Evolutionary conservation across 139 green algal species (phyloP).

Genomic region (Tetradesmus lagerheimii): DNA sequence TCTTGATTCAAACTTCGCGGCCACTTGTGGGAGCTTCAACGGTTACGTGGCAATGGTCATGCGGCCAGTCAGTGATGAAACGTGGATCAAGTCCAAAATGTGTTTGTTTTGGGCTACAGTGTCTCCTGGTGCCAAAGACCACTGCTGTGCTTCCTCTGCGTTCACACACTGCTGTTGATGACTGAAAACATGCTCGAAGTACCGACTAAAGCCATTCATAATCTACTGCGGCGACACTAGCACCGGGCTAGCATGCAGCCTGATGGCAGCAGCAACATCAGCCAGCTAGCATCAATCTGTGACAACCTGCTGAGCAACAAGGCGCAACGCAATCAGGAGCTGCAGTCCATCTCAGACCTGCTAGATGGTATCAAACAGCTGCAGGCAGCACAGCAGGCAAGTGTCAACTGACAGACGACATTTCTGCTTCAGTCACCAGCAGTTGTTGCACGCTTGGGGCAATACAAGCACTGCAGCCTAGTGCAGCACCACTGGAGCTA

Average conservation of each 20-base stretch:
- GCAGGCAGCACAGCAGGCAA: slow-evolving; percentile 25
- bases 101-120: neutral
- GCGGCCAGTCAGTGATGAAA: neutral
- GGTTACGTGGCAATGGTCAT: too few species aligned
- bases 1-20: neutral
- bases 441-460: neutral
- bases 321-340: slow-evolving; percentile 3
- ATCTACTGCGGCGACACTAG: neutral
- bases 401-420: neutral
- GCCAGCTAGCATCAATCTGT: slow-evolving; percentile 13
- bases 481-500: too few species aligned
- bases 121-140: neutral
- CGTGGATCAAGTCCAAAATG: neutral
- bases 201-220: neutral
- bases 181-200: neutral
- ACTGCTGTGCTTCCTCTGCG: neutral
- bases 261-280: slow-evolving; percentile 13
- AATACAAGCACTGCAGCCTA: neutral
- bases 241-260: slow-evolving; percentile 21
- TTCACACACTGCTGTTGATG: neutral
- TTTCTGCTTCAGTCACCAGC: neutral
- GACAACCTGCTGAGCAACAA: slow-evolving; percentile 17
- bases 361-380: slow-evolving; percentile 24
- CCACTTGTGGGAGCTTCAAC: neutral
- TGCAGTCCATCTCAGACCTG: slow-evolving; percentile 28